Percentiles rank a stretch among this genome's conserved stretches.
These are phyloP conservation scores for Fusarium goolgardi DNA, from an alignment of 2,329 filamentous ascomycete species.

Conservation along the genomic window DNA sequence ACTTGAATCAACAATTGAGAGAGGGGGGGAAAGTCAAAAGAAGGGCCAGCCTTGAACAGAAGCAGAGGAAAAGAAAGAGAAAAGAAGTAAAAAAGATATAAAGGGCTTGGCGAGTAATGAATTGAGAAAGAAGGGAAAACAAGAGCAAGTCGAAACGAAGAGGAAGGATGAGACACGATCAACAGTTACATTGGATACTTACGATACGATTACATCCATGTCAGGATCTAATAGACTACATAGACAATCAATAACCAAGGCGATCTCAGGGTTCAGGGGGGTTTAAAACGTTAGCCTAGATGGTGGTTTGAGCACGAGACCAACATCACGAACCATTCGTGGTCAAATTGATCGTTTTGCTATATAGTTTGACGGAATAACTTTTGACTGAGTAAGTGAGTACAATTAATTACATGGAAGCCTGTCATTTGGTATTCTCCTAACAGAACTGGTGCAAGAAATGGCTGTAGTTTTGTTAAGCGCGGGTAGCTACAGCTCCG, in stretches of 20 bases:
- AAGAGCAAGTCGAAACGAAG: conserved; percentile 24
- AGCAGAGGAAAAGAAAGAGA: conserved; percentile 35
- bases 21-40: conserved; percentile 16
- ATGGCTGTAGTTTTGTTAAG: conserved; percentile 29
- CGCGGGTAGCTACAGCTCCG: conserved; percentile 5
- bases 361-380: conserved; percentile 1
- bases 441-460: conserved; percentile 28
- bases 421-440: conserved; percentile 17
- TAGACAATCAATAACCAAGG: conserved; percentile 7
- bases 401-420: neutral
- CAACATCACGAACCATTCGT: conserved; percentile 22
- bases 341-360: conserved; percentile 6
- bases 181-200: conserved; percentile 31
- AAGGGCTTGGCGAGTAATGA: conserved; percentile 33
- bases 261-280: conserved; percentile 36
- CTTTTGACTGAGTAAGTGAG: neutral
- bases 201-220: conserved; percentile 27
- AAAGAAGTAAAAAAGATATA: conserved; percentile 18
- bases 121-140: conserved; percentile 26
- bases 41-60: conserved; percentile 45
- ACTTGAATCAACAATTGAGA: conserved; percentile 40
- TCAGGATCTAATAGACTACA: conserved; percentile 17
- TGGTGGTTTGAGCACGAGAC: conserved; percentile 23
- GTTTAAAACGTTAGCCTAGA: conserved; percentile 2
- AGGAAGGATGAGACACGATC: conserved; percentile 38